Evolutionary conservation across 2,329 filamentous ascomycete genomes (phyloP).

Genomic region (Colletotrichum sp.): DNA sequence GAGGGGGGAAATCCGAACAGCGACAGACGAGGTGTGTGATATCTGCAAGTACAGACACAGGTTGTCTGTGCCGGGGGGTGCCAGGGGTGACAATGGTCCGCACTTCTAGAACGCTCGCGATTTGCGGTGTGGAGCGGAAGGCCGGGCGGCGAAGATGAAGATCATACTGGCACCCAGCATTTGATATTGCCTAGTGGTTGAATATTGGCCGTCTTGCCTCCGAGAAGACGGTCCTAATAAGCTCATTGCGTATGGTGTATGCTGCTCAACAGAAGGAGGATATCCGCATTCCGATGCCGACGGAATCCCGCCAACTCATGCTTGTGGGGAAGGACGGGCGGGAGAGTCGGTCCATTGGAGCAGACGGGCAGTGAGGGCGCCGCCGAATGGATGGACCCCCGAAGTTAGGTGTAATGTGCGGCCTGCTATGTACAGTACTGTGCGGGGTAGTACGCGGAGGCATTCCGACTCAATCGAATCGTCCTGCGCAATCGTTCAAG

Average conservation of each 20-base stretch:
- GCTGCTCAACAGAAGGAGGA: neutral
- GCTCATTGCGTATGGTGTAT: neutral
- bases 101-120: slow-evolving; percentile 13
- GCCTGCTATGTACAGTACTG: neutral
- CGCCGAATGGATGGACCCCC: neutral
- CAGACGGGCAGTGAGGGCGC: neutral
- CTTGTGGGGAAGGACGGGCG: neutral
- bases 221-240: neutral
- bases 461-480: neutral
- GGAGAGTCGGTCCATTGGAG: neutral
- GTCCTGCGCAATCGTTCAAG: neutral
- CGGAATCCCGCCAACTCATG: neutral
- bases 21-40: neutral
- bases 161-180: neutral
- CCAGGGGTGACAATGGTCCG: slow-evolving; percentile 1
- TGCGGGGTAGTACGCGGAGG: neutral
- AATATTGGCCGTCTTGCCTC: neutral
- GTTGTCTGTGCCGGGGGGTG: neutral
- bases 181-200: neutral
- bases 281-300: slow-evolving; percentile 3
- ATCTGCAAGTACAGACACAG: neutral
- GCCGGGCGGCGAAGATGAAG: neutral
- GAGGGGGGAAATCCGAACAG: neutral
- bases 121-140: neutral
- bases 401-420: neutral